phyloP scores from a whole-genome alignment of 257 asterid species.

The Ajuga chamaepitys region DNA sequence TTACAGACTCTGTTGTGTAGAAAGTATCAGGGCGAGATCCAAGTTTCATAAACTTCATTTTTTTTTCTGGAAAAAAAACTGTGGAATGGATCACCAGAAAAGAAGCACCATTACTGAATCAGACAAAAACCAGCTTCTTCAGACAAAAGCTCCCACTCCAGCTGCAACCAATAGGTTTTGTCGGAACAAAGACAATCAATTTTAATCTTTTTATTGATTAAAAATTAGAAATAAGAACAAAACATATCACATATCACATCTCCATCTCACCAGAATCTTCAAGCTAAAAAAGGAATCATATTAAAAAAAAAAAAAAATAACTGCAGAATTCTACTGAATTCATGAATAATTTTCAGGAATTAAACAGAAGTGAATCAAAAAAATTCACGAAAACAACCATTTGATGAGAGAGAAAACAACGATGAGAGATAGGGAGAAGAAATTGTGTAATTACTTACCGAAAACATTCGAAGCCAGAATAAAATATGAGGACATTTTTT shows the following conservation, averaged over 20 bases:
- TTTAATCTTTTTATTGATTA: not conserved
- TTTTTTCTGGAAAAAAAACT: not conserved
- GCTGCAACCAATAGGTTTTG: constrained; percentile 41
- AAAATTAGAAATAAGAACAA: not conserved
- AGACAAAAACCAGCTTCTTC: constrained; percentile 17
- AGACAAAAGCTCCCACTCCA: constrained; percentile 28
- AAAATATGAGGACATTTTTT: constrained; percentile 21
- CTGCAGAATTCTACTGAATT: no score
- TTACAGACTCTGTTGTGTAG: constrained; percentile 61
- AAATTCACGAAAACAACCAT: no score
- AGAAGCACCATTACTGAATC: constrained; percentile 19
- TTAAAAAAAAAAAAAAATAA: no score
- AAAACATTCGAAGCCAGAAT: constrained; percentile 9
- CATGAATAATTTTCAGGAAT: no score
- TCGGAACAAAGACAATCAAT: constrained; percentile 21
- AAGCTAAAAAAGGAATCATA: no score
- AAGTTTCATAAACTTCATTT: constrained; percentile 85
- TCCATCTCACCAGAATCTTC: constrained; percentile 7
- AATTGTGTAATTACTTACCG: not conserved
- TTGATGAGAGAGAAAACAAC: constrained; percentile 35
- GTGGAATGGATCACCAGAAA: constrained; percentile 14
- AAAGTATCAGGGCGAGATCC: constrained; percentile 83
- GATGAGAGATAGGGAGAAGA: constrained; percentile 9
- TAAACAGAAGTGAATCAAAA: no score
- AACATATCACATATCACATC: not conserved